Percentiles rank a stretch among this genome's conserved stretches.
These are phyloP conservation scores for Leccinum boreale DNA, from an alignment of 768 basidiomycete species.

Conservation along the genomic window DNA sequence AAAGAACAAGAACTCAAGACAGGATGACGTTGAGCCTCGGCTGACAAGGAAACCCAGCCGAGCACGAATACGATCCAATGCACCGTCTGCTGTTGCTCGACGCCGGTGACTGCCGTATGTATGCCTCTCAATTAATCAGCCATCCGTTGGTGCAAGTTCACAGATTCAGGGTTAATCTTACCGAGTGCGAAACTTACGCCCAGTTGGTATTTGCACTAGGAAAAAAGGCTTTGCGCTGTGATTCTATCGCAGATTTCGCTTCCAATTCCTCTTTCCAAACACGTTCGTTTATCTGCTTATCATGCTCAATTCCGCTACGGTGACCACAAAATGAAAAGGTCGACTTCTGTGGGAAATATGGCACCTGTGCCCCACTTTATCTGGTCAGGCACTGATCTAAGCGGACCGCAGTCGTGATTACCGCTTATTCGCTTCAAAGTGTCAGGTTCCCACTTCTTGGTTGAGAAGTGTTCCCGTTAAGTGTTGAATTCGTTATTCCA, in stretches of 20 bases:
- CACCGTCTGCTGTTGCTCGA: constrained; percentile 18
- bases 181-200: constrained; percentile 2
- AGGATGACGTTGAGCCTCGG: constrained; percentile 25
- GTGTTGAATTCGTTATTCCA: constrained; percentile 25
- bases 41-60: constrained; percentile 28
- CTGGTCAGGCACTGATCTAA: constrained; percentile 28
- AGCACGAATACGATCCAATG: constrained; percentile 20
- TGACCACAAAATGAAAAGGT: constrained; percentile 26
- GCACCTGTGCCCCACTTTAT: constrained; percentile 22
- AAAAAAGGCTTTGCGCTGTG: not conserved
- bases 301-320: constrained; percentile 11
- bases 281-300: constrained; percentile 17
- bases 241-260: constrained; percentile 6
- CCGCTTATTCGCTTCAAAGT: constrained; percentile 25
- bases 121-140: constrained; percentile 1
- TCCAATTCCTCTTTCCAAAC: constrained; percentile 4
- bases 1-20: constrained; percentile 20
- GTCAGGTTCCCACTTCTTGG: constrained; percentile 18
- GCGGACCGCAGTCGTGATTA: constrained; percentile 23
- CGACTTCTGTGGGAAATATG: constrained; percentile 19
- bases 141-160: constrained; percentile 5
- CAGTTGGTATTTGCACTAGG: not conserved
- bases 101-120: constrained; percentile 25
- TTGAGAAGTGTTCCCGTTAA: constrained; percentile 10
- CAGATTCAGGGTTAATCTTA: constrained; percentile 20